Conservation (phyloP, 2,329 filamentous ascomycete species). For the Cladosporium sp. region DNA sequence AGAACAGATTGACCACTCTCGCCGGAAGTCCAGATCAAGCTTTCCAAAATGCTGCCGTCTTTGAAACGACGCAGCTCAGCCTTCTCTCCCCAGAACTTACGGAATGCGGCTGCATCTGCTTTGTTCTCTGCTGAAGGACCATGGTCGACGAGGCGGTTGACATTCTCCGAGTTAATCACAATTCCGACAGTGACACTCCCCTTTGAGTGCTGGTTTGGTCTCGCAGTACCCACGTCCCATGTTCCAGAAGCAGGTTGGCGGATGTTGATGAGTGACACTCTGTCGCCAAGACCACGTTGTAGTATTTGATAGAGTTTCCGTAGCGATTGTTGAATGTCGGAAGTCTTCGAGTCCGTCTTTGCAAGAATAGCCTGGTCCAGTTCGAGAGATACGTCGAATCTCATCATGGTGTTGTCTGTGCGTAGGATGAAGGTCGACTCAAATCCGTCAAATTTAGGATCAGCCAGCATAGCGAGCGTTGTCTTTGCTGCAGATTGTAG, state of each 20-base stretch:
- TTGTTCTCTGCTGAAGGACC: constrained; percentile 85
- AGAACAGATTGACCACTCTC: constrained; percentile 64
- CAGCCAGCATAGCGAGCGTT: constrained; percentile 73
- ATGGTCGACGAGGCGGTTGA: constrained; percentile 77
- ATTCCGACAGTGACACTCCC: constrained; percentile 63
- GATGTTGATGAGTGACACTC: constrained; percentile 65
- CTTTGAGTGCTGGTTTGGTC: constrained; percentile 24
- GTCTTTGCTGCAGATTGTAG: constrained; percentile 73
- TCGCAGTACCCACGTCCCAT: constrained; percentile 41
- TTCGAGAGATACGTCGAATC: constrained; percentile 56
- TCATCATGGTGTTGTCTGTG: constrained; percentile 51
- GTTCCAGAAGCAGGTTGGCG: constrained; percentile 20
- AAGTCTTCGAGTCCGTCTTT: constrained; percentile 25
- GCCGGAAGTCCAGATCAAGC: constrained; percentile 74
- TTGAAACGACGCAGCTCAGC: constrained; percentile 92
- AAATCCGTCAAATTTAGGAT: constrained; percentile 76
- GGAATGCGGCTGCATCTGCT: constrained; percentile 76
- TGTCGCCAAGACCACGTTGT: constrained; percentile 70
- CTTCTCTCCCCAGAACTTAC: constrained; percentile 92
- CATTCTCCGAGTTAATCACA: constrained; percentile 70
- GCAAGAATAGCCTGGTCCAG: constrained; percentile 39
- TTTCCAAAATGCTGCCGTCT: constrained; percentile 91
- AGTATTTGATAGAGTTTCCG: constrained; percentile 64
- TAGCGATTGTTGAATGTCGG: constrained; percentile 33
- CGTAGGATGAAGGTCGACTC: constrained; percentile 76